These are phyloP conservation scores for Barnettozyma pratensis DNA, from an alignment of 805 yeast species.

Conservation along the genomic window DNA sequence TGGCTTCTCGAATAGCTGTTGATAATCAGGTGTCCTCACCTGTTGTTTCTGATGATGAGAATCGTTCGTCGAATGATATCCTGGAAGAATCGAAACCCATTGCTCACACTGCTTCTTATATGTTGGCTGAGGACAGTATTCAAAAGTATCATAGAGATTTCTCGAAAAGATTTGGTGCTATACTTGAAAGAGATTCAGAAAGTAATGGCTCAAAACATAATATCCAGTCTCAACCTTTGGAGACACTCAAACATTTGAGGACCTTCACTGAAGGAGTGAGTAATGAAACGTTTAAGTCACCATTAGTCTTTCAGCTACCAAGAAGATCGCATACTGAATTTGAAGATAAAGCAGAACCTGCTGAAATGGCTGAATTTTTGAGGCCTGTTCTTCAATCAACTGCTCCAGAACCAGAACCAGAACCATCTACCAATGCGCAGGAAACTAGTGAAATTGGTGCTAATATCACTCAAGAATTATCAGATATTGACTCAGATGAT, in stretches of 20 bases:
- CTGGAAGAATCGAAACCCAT: neutral
- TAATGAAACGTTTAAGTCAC: neutral
- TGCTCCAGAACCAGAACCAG: too few relatives aligned
- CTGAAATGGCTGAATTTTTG: too few relatives aligned
- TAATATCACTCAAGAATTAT: constrained; percentile 24
- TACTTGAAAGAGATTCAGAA: neutral
- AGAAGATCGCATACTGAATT: too few relatives aligned
- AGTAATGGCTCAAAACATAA: too few relatives aligned
- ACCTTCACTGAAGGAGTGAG: neutral
- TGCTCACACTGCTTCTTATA: constrained; percentile 1
- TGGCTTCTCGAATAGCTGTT: neutral
- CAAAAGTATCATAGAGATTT: constrained; percentile 7
- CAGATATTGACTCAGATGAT: constrained; percentile 25
- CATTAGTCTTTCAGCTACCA: neutral
- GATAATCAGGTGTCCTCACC: constrained; percentile 10
- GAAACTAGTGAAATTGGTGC: constrained; percentile 3
- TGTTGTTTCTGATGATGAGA: constrained; percentile 23
- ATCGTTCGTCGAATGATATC: neutral
- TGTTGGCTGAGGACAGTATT: constrained; percentile 20
- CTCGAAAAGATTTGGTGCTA: neutral
- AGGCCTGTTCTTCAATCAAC: too few relatives aligned
- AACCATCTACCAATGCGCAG: too few relatives aligned
- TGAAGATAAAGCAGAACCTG: too few relatives aligned
- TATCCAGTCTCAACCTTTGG: neutral
- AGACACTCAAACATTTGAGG: neutral